Base-by-base conservation (phyloP, 768 basidiomycete genomes). In the Tephrocybe sp. region DNA sequence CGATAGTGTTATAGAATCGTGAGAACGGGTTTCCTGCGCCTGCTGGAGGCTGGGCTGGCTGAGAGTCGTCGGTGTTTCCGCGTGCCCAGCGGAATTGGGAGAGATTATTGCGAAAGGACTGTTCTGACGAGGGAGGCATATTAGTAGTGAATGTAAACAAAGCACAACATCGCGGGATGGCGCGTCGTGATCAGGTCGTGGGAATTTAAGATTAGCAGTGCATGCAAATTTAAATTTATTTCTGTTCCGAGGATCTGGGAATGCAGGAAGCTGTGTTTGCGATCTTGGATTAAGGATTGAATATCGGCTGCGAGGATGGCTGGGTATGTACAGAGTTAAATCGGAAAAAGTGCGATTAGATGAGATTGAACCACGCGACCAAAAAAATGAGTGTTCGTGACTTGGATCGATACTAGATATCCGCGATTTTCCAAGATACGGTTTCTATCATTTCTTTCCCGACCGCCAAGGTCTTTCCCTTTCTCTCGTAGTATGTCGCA, bases 71-170 rank as follows among this genome's bases (percentile, higher is more conserved):
- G 19, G 74, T 84, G 35, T 65, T 74, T 13, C 87, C 84, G 49
- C 82, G 74, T 0, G 91, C 83, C 92, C 92, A 95, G 49, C 90
- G 85, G 57, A 95, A 93, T 56, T 92, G 89, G 2, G 85, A 86
- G 57, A 92, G 82, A 57, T 85, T 89, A 33, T 67, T 65, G 41
- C 88, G 80, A 67, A 92, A 92, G 61, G 63, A 78, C 62, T 85
- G 86, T 68, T 92, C 89, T 60, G 73, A 61, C 46, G 69, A 60
- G 40, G 65, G 41, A 40, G 62, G 48, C 60, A 61, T 59, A 20
- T 31, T 14, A 13, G 31, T 19, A 9, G 12, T 22, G 31, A 5
- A 12, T 31, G 39, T 49, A 55, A 60, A 55, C 48, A 58, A n/a
- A 26, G 17, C 50, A 52, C 52, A 55, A 60, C 53, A 57, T 7